Conservation (phyloP, 202 grass and related monocot genomes). For the Alloteropsis angusta region DNA sequence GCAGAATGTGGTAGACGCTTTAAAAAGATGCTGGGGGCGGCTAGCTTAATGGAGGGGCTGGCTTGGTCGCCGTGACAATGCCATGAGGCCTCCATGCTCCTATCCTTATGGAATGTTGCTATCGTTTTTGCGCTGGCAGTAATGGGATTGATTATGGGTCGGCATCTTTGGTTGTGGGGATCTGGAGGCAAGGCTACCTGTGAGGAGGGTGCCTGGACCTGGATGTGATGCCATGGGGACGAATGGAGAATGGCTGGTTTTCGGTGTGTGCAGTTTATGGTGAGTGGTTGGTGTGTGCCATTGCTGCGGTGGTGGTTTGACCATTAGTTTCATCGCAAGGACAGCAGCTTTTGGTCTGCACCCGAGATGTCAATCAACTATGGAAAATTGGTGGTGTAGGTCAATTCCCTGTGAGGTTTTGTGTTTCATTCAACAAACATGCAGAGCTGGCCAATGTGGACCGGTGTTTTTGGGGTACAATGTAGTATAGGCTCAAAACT, state of each 20-base stretch:
- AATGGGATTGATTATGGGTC: slow-evolving; percentile 26
- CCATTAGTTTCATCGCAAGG: slow-evolving; percentile 19
- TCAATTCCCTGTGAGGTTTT: slow-evolving; percentile 21
- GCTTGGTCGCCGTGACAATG: not conserved
- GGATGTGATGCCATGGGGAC: not conserved
- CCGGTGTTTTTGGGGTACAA: not conserved
- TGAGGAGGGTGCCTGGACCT: not conserved
- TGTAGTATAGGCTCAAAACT: not conserved
- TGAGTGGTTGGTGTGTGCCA: slow-evolving; percentile 2
- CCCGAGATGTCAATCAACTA: not conserved
- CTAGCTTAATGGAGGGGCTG: slow-evolving; percentile 22
- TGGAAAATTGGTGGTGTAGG: not conserved
- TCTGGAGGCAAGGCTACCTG: slow-evolving; percentile 19
- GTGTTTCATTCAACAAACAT: slow-evolving; percentile 16
- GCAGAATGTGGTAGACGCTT: slow-evolving; percentile 28
- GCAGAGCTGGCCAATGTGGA: not conserved
- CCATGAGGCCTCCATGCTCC: not conserved
- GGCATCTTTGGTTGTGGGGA: slow-evolving; percentile 16
- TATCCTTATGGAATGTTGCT: slow-evolving; percentile 3
- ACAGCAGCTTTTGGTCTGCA: slow-evolving; percentile 7
- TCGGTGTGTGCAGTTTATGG: slow-evolving; percentile 28
- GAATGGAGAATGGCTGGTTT: not conserved
- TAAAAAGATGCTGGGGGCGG: slow-evolving; percentile 25
- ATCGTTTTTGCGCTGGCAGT: not conserved
- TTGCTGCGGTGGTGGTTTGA: slow-evolving; percentile 22